A percentile compares a stretch with the other conserved stretches of the same genome.
Conservation (phyloP, 164 flowering plant genomes). For the Liriodendron chinense region DNA sequence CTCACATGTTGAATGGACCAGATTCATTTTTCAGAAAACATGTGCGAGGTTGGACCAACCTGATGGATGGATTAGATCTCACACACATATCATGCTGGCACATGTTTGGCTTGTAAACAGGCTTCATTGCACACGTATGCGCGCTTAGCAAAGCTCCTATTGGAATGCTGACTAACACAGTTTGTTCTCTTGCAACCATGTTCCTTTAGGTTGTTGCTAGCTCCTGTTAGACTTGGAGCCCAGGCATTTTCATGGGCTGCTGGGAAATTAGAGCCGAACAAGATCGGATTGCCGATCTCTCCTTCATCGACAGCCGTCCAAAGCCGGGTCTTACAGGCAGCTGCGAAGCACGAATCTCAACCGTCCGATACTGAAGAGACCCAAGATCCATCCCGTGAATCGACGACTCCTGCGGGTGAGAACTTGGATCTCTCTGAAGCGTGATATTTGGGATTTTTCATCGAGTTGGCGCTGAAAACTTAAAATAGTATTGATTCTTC, state of each 20-base stretch:
- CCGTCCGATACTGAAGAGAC: slow-evolving; percentile 59
- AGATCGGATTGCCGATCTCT: slow-evolving; percentile 68
- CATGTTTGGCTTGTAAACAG: too few relatives aligned
- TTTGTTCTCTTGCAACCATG: background rate
- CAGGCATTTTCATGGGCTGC: slow-evolving; percentile 77
- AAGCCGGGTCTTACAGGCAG: slow-evolving; percentile 87
- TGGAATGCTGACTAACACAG: background rate
- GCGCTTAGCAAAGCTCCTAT: background rate
- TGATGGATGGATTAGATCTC: too few relatives aligned
- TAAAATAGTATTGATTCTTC: background rate
- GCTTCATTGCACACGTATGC: too few relatives aligned
- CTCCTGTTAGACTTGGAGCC: slow-evolving; percentile 72
- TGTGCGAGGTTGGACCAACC: too few relatives aligned
- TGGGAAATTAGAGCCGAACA: slow-evolving; percentile 64
- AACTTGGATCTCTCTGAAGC: slow-evolving; percentile 61
- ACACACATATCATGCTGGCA: too few relatives aligned
- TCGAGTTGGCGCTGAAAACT: background rate
- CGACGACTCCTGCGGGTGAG: slow-evolving; percentile 34
- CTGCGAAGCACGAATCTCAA: slow-evolving; percentile 91
- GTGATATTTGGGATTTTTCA: slow-evolving; percentile 13
- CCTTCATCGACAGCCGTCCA: slow-evolving; percentile 82
- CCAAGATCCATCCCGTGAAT: slow-evolving; percentile 37
- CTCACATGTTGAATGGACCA: too few relatives aligned
- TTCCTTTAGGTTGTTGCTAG: slow-evolving; percentile 50
- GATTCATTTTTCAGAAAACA: too few relatives aligned